phyloP scores from a whole-genome alignment of 768 basidiomycete species.

The Lyophyllum atratum region DNA sequence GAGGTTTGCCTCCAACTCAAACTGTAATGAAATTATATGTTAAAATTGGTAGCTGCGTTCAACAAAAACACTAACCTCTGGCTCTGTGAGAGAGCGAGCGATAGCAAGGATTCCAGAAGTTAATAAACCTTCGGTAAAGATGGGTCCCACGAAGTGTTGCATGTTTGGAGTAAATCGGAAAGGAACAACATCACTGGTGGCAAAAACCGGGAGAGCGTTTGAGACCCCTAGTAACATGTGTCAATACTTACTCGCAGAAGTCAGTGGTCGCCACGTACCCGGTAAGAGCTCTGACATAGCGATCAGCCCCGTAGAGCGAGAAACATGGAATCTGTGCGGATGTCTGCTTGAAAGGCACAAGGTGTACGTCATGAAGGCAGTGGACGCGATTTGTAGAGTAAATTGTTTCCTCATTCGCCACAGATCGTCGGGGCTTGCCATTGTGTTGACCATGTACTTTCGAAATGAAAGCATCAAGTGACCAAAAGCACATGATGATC shows the following conservation, averaged over 20 bases:
- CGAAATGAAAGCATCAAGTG: conserved; percentile 1
- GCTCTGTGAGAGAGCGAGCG: conserved; percentile 85
- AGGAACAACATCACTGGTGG: conserved; percentile 85
- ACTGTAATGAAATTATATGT: conserved; percentile 51
- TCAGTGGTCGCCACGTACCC: conserved; percentile 41
- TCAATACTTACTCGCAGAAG: not conserved
- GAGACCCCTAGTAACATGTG: conserved; percentile 36
- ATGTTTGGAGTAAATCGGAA: conserved; percentile 98
- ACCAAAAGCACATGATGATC: not conserved
- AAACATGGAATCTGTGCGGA: conserved; percentile 85
- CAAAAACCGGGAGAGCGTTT: conserved; percentile 57
- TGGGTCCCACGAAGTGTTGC: conserved; percentile 88
- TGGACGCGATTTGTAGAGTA: conserved; percentile 83
- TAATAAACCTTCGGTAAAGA: conserved; percentile 88
- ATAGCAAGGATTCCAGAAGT: conserved; percentile 89
- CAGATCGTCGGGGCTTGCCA: conserved; percentile 80
- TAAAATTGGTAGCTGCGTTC: not conserved
- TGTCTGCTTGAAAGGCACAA: conserved; percentile 82
- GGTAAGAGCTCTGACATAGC: conserved; percentile 94
- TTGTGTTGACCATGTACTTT: conserved; percentile 90
- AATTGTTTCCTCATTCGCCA: conserved; percentile 99
- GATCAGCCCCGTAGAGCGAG: conserved; percentile 85
- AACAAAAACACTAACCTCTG: conserved; percentile 61
- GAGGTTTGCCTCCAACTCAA: conserved; percentile 89
- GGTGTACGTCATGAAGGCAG: conserved; percentile 90